Evolutionary conservation across 768 basidiomycete species (phyloP).

Genomic region (Coprinopsis marcescibilis): DNA sequence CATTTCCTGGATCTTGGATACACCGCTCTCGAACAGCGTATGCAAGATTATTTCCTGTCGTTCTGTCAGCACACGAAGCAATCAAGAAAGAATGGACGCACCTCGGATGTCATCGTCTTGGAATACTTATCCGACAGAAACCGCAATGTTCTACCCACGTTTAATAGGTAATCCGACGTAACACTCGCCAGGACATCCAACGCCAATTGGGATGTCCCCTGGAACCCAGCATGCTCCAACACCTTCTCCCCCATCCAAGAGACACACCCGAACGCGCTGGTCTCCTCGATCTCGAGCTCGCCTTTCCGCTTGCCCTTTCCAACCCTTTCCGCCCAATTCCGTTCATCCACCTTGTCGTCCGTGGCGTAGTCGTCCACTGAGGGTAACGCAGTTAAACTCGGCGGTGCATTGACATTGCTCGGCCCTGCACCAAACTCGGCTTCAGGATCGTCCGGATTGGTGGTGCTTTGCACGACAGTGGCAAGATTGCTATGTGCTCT

Average conservation of each 20-base stretch:
- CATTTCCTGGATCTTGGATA: constrained; percentile 68
- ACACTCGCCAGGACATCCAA: constrained; percentile 75
- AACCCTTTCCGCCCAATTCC: constrained; percentile 42
- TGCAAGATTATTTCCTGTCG: constrained; percentile 89
- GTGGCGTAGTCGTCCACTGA: constrained; percentile 31
- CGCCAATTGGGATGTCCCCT: constrained; percentile 79
- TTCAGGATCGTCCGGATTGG: constrained; percentile 31
- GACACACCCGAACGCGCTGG: constrained; percentile 57
- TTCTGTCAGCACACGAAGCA: not conserved
- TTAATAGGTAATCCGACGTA: constrained; percentile 73
- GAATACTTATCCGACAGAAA: constrained; percentile 79
- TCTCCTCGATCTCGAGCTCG: constrained; percentile 53
- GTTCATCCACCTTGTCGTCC: constrained; percentile 51
- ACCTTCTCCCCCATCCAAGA: constrained; percentile 72
- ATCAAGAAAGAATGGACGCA: constrained; percentile 26
- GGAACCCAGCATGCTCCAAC: constrained; percentile 87
- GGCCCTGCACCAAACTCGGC: constrained; percentile 20
- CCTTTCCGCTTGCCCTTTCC: constrained; percentile 21
- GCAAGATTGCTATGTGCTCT: constrained; percentile 69
- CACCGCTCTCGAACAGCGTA: constrained; percentile 86
- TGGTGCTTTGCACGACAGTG: constrained; percentile 38
- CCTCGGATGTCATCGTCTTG: constrained; percentile 79
- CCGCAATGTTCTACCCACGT: constrained; percentile 82
- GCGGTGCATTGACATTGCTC: constrained; percentile 16
- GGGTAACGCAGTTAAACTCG: constrained; percentile 18